These are phyloP conservation scores for Lablab purpureus DNA, from an alignment of 306 rosid genomes.

Conservation along the genomic window DNA sequence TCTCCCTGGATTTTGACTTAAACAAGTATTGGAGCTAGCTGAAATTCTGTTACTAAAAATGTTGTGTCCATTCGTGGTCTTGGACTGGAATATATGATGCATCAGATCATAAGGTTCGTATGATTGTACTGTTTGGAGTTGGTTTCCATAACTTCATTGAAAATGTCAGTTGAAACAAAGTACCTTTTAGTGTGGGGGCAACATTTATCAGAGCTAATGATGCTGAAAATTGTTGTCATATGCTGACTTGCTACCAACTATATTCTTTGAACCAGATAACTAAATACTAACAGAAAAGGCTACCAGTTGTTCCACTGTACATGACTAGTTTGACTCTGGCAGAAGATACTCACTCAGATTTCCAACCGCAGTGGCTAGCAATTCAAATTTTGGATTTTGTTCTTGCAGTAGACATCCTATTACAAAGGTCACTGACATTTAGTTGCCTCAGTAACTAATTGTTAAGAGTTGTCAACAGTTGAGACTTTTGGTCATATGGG, in stretches of 20 bases:
- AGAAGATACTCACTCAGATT: conserved; percentile 39
- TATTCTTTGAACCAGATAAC: conserved; percentile 39
- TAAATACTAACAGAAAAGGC: conserved; percentile 23
- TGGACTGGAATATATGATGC: conserved; percentile 30
- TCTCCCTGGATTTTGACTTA: conserved; percentile 44
- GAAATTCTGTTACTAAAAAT: conserved; percentile 7
- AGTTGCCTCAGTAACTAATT: not conserved
- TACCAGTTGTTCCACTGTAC: conserved; percentile 35
- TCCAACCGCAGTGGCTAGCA: conserved; percentile 20
- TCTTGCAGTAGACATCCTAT: conserved; percentile 35
- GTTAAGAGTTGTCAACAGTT: not conserved
- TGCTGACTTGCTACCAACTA: conserved; percentile 19
- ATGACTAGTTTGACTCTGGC: conserved; percentile 25
- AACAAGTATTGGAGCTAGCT: conserved; percentile 39
- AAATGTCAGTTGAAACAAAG: conserved; percentile 3
- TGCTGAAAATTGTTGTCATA: conserved; percentile 23
- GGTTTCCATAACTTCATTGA: conserved; percentile 25
- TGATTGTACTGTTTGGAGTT: conserved; percentile 21
- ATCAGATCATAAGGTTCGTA: conserved; percentile 23
- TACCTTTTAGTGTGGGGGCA: conserved; percentile 17
- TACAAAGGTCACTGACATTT: conserved; percentile 5
- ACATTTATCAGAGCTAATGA: conserved; percentile 7
- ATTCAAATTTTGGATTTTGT: conserved; percentile 29
- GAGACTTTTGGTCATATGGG: conserved; percentile 1
- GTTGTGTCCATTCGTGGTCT: conserved; percentile 29